Conservation (phyloP, 371 early-diverging fungal genomes). For the Gilbertella persicaria region DNA sequence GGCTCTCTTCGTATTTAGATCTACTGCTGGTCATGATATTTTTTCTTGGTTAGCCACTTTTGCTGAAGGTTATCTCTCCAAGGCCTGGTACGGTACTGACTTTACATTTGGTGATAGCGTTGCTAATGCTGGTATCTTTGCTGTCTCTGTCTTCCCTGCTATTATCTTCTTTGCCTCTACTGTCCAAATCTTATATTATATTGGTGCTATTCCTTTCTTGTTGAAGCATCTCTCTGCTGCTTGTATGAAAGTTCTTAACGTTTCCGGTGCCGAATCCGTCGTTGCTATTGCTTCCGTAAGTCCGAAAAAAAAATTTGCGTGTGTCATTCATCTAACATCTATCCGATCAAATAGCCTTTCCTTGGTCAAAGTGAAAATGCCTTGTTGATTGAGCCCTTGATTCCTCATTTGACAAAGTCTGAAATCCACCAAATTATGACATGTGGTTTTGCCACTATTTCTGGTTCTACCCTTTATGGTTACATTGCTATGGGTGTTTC, state of each 20-base stretch:
- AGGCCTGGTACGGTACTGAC: slow-evolving; percentile 59
- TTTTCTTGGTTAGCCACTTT: slow-evolving; percentile 72
- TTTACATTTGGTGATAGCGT: slow-evolving; percentile 66
- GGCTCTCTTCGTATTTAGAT: slow-evolving; percentile 78
- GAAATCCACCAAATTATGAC: slow-evolving; percentile 86
- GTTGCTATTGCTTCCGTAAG: slow-evolving; percentile 75
- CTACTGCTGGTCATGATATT: slow-evolving; percentile 66
- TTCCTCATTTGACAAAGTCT: slow-evolving; percentile 77
- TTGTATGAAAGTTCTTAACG: slow-evolving; percentile 68
- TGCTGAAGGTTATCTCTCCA: slow-evolving; percentile 62
- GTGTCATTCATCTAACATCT: background rate
- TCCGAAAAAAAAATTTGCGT: background rate
- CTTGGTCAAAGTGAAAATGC: slow-evolving; percentile 82
- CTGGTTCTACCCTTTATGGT: slow-evolving; percentile 78
- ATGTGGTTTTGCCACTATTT: slow-evolving; percentile 84
- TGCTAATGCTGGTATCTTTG: slow-evolving; percentile 51
- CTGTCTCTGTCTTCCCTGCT: slow-evolving; percentile 74
- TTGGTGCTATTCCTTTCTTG: slow-evolving; percentile 82
- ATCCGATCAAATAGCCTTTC: slow-evolving; percentile 62
- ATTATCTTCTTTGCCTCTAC: slow-evolving; percentile 83
- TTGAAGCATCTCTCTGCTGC: slow-evolving; percentile 66
- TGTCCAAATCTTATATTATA: slow-evolving; percentile 78
- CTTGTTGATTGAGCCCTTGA: slow-evolving; percentile 76
- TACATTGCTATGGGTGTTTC: slow-evolving; percentile 66
- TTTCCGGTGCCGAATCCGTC: slow-evolving; percentile 84